These are phyloP conservation scores for Ustilago trichophora DNA, from an alignment of 1,284 basidiomycete genomes.

Conservation along the genomic window DNA sequence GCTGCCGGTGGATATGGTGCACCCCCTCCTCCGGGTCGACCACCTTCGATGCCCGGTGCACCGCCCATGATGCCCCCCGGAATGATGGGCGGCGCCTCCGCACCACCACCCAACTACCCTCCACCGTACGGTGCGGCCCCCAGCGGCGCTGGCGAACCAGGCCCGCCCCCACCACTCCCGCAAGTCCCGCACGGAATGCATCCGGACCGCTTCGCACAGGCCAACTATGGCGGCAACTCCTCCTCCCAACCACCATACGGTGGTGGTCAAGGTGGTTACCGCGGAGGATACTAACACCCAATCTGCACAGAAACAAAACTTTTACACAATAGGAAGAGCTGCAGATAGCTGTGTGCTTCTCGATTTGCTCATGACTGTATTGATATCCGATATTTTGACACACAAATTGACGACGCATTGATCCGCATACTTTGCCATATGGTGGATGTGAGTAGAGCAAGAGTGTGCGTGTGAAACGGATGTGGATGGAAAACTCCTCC, in stretches of 20 bases:
- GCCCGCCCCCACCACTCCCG: slow-evolving; percentile 35
- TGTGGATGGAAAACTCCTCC: too few relatives aligned
- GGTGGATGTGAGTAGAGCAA: too few relatives aligned
- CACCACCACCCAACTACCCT: slow-evolving; percentile 29
- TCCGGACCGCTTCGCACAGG: slow-evolving; percentile 50
- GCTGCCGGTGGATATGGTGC: slow-evolving; percentile 24
- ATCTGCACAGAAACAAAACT: too few relatives aligned
- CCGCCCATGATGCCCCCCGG: slow-evolving; percentile 37
- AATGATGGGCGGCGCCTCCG: slow-evolving; percentile 29
- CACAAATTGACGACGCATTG: too few relatives aligned
- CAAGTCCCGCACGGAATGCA: slow-evolving; percentile 52
- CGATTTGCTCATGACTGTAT: too few relatives aligned
- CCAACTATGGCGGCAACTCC: slow-evolving; percentile 25
- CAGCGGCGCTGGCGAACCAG: slow-evolving; percentile 16
- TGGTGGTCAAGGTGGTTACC: slow-evolving; percentile 12
- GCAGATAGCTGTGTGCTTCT: too few relatives aligned
- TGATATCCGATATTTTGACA: too few relatives aligned
- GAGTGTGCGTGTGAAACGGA: too few relatives aligned
- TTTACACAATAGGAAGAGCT: too few relatives aligned
- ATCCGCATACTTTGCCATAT: too few relatives aligned
- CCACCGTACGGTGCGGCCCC: slow-evolving; percentile 11
- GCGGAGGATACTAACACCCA: slow-evolving; percentile 7
- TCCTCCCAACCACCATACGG: slow-evolving; percentile 9
- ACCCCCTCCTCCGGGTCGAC: slow-evolving; percentile 28
- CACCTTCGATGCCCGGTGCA: slow-evolving; percentile 40